These are phyloP conservation scores for Hypocreales sp. DNA, from an alignment of 2,329 filamentous ascomycete genomes.

Conservation along the genomic window DNA sequence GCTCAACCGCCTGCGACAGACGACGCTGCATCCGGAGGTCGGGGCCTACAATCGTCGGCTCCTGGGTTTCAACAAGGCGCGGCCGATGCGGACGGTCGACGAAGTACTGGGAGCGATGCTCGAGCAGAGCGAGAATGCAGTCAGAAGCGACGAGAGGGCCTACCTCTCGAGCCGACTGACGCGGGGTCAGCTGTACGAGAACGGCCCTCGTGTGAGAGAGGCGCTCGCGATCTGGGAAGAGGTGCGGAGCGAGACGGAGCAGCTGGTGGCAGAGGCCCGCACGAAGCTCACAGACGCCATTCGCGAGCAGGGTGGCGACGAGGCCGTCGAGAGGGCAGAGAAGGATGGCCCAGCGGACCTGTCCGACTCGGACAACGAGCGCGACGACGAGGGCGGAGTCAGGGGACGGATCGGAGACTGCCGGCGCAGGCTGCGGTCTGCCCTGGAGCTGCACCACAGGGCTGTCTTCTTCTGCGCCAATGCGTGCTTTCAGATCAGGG, in stretches of 20 bases:
- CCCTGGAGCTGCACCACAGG: slow-evolving; percentile 68
- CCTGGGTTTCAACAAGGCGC: slow-evolving; percentile 43
- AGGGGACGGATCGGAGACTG: slow-evolving; percentile 35
- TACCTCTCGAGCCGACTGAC: slow-evolving; percentile 48
- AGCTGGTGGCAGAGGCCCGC: slow-evolving; percentile 48
- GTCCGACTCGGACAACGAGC: slow-evolving; percentile 19
- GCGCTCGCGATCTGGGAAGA: slow-evolving; percentile 57
- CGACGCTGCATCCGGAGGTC: slow-evolving; percentile 74
- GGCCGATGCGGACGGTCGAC: slow-evolving; percentile 62
- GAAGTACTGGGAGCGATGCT: slow-evolving; percentile 89
- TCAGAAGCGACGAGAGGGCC: slow-evolving; percentile 54
- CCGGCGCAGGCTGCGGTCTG: slow-evolving; percentile 49
- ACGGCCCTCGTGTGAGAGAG: slow-evolving; percentile 49
- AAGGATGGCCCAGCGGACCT: slow-evolving; percentile 3
- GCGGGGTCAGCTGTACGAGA: slow-evolving; percentile 66
- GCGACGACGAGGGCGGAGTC: slow-evolving; percentile 14
- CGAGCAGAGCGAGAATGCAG: slow-evolving; percentile 56
- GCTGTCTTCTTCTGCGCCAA: slow-evolving; percentile 77
- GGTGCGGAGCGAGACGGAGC: slow-evolving; percentile 31
- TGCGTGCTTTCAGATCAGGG: slow-evolving; percentile 70
- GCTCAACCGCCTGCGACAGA: slow-evolving; percentile 64
- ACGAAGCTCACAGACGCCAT: slow-evolving; percentile 40
- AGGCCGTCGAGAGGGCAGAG: slow-evolving; percentile 1
- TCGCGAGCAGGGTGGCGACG: slow-evolving; percentile 9
- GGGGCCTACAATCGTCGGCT: slow-evolving; percentile 49